Evolutionary conservation across 129 eudicot genomes (phyloP), one percentile per base, ranked within the genome.

Genomic region (Lonicera japonica): DNA sequence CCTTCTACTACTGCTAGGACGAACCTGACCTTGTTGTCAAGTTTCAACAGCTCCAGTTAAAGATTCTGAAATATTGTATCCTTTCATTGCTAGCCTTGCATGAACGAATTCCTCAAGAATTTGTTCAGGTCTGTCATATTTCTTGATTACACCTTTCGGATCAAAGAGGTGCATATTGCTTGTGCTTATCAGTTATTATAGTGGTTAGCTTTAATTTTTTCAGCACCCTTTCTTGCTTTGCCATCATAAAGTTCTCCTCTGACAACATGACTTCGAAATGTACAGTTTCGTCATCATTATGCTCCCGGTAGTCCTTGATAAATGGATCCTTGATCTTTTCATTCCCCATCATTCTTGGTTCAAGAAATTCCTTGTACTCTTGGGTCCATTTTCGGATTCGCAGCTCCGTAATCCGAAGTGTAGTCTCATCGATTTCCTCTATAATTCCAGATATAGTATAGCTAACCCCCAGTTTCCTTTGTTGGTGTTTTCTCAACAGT

Each of bases 111-210:
- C 90, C 72, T 84, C 88, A 23, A 92, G 85, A 80, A 92, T 87
- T 70, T 90, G 87, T 75, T 90, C 97, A 60, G 97, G 88, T 50
- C 70, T 67, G 36, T 86, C 95, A 67, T 92, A 91, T 74, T 82
- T 87, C 86, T 84, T 87, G 40, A 91, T 87, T 11, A 77, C 78
- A 25, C 95, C 95, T 19, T 80, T 76, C 7, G 87, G 41, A 67
- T 92, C 95, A 71, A 92, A 92, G 20, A 92, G 81, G 66, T 92
- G 98, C 98, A 92, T 92, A 74, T 92, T 92, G 40, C 85, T 78
- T 16, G 91, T 92, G 85, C 84, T 84, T 60, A 92, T 82, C 13
- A n/a, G n/a, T n/a, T n/a, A n/a, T n/a, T n/a, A 71, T 64, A 13
- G 84, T 87, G 0, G 88, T 84, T 41, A 92, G 81, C 77, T 84